Conservation (phyloP, 2,329 filamentous ascomycete genomes). For the Ophiostoma perfectum region DNA sequence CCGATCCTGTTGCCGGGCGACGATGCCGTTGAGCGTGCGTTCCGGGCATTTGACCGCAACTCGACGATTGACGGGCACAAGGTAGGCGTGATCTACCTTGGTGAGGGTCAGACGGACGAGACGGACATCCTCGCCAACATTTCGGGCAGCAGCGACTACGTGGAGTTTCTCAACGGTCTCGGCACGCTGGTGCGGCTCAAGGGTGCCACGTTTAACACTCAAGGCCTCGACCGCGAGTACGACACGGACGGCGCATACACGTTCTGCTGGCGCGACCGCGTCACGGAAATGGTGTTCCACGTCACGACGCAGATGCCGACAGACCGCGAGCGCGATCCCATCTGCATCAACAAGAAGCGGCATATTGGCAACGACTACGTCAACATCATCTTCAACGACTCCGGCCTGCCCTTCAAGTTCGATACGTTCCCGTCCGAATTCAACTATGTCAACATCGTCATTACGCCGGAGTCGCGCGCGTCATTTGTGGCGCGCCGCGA, state of each 20-base stretch:
- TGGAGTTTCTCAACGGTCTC: conserved; percentile 73
- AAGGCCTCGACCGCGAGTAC: conserved; percentile 74
- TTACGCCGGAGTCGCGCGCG: conserved; percentile 76
- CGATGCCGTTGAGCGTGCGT: conserved; percentile 62
- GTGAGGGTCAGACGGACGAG: conserved; percentile 77
- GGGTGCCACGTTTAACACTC: conserved; percentile 83
- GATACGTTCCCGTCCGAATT: conserved; percentile 92
- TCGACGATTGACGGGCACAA: conserved; percentile 93
- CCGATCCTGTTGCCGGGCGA: conserved; percentile 70
- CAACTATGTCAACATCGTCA: conserved; percentile 95
- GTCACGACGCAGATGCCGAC: conserved; percentile 98
- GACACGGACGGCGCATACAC: conserved; percentile 81
- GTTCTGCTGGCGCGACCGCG: conserved; percentile 89
- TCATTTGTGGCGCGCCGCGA: conserved; percentile 65
- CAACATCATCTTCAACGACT: conserved; percentile 97
- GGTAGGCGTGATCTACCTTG: conserved; percentile 89
- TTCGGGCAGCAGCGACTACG: conserved; percentile 80
- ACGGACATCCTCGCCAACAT: conserved; percentile 81
- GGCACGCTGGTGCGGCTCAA: conserved; percentile 77
- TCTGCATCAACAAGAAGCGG: conserved; percentile 78
- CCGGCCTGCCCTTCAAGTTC: conserved; percentile 80
- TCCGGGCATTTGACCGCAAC: conserved; percentile 77
- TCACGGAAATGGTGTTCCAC: conserved; percentile 93
- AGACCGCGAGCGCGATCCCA: conserved; percentile 66
- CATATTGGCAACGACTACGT: conserved; percentile 98